Conservation (phyloP, 2,329 filamentous ascomycete species). For the Xylariaceae sp. region DNA sequence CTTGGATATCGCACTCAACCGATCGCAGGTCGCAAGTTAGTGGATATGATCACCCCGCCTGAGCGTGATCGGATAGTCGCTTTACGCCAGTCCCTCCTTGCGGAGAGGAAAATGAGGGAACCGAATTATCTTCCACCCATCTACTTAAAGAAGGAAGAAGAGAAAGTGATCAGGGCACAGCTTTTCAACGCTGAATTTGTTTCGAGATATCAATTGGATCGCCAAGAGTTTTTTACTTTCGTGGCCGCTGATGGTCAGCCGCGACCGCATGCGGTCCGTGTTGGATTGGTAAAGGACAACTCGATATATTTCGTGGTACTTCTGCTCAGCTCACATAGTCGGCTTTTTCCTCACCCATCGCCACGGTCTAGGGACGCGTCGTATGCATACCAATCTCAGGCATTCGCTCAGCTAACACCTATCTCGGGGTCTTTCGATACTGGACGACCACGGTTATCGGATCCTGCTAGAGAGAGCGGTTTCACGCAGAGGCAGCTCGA, state of each 20-base stretch:
- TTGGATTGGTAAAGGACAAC: constrained; percentile 57
- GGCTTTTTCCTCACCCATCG: constrained; percentile 41
- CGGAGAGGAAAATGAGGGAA: constrained; percentile 54
- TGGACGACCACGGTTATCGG: constrained; percentile 37
- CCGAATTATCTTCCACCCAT: constrained; percentile 63
- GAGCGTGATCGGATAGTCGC: constrained; percentile 51
- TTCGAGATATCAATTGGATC: constrained; percentile 48
- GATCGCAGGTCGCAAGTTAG: constrained; percentile 47
- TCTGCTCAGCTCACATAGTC: constrained; percentile 36
- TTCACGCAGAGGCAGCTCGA: constrained; percentile 30
- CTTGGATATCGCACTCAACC: constrained; percentile 37
- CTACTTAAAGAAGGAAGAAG: constrained; percentile 50
- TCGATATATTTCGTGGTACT: constrained; percentile 61
- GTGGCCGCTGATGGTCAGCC: constrained; percentile 47
- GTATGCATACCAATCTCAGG: constrained; percentile 39
- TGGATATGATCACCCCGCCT: constrained; percentile 47
- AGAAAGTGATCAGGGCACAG: constrained; percentile 51
- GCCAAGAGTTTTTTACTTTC: constrained; percentile 54
- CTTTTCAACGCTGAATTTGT: constrained; percentile 53
- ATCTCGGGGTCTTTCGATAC: constrained; percentile 47
- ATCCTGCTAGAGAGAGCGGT: constrained; percentile 29
- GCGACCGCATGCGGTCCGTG: constrained; percentile 45
- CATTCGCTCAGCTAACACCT: constrained; percentile 43
- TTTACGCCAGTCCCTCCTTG: constrained; percentile 50
- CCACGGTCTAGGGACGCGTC: constrained; percentile 41